Base-by-base conservation (phyloP, 2,329 filamentous ascomycete species). In the Colletotrichum sp. region DNA sequence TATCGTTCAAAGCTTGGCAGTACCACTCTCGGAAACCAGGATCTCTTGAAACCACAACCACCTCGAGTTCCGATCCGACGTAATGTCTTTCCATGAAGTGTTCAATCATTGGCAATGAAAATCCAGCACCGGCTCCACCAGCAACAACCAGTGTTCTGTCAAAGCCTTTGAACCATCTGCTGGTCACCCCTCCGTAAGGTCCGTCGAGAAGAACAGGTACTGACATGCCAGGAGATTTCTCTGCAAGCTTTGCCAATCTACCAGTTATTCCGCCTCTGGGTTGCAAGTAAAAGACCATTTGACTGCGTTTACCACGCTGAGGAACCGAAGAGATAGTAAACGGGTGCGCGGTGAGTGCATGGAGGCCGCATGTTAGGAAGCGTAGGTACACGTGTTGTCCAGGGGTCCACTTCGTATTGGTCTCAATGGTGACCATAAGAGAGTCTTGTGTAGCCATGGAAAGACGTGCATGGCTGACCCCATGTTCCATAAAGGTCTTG, bases 341-440 rank as follows among this genome's bases (percentile, higher is more conserved):
- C 0, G 90, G 90, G 72, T 92, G 90, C 0, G 87, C 82, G 0
- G 88, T 88, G 4, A 89, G 79, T 4, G 85, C 79, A 71, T 89
- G 85, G 5, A 85, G 62, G 18, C 88, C 87, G 28, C 87, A 76
- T 18, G 84, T 84, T 3, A 88, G 80, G 79, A 92, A 91, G 12
- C 90, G 88, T 8, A 92, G 80, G 78, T 90, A 91, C 66, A 89
- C 84, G 76, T 92, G 90, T 77, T 92, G 90, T 1, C 89, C 89
- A 0, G 89, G 87, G 0, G 77, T 79, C 90, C 90, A 92, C 4
- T 80, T 79, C 21, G 87, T 84, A 8, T 83, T 82, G 3, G 86
- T 87, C 3, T 86, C 84, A 30, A 91, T 84, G 1, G 80, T 83
- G 62, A 90, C 82, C 26, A 84, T 84, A 8, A 90, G 78, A 30